Base-by-base conservation (phyloP, 495 filamentous ascomycete species). In the Parathielavia hyrcaniae region DNA sequence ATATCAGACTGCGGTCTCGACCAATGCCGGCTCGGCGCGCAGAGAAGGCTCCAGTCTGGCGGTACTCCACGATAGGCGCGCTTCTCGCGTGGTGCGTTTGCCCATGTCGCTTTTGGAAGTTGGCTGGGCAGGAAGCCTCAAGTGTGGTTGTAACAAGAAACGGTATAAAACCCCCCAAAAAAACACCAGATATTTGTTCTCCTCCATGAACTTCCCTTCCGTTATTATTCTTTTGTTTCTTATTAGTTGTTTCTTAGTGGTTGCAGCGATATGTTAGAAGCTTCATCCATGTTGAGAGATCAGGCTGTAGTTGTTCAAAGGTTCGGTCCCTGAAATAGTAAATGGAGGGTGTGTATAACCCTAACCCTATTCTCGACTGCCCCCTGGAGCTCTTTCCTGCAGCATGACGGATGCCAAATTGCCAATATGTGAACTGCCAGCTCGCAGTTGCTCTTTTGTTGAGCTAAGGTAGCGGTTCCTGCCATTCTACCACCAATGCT, bases 11-110 rank as follows among this genome's bases (percentile, higher is more conserved):
- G 20, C 14, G 54, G 51, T 56, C 50, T 58, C 30, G 56, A 52
- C 64, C 64, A 66, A 66, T 66, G 61, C 26, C 39, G 45, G 40
- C 34, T 53, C 17, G 39, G 53, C 38, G 30, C 4, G 19, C 44
- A 46, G 43, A 19, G n/a, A 34, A 44, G 36, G 23, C 26, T 52
- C 40, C 56, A 47, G 49, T 39, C 30, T 19, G 34, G 57, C 47
- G 55, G 36, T 9, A 44, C 8, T 16, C 11, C n/a, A 9, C 23
- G 51, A 52, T 50, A 50, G 48, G 35, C 36, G 54, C 32, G 19
- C 20, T 50, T 49, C 32, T 20, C 36, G 3, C 46, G 13, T 39
- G n/a, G 2, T 11, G 30, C n/a, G 4, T 44, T 43, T 53, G 39
- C 26, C 26, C 23, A 35, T 35, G 53, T 55, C 32, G 41, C 38